Base-by-base conservation (phyloP, 83 land plant species). In the Picea abies region DNA sequence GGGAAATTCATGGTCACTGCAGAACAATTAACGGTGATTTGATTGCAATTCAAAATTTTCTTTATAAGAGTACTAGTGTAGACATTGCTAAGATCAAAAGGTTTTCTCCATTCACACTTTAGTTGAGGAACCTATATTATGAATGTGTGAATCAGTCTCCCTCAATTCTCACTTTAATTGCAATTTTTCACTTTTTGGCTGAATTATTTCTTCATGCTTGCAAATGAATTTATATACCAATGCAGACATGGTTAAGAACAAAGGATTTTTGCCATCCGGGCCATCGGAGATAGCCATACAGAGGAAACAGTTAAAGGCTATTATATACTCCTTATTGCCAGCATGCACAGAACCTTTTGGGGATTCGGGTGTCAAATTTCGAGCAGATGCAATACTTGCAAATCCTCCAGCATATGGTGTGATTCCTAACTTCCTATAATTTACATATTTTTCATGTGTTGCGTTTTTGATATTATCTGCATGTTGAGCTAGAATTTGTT, bases 391-490 rank as follows among this genome's bases (percentile, higher is more conserved):
- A 25, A 91, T 93, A 58, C 89, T 93, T 76, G 94, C 96, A 22
- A 93, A 93, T 82, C 96, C 94, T 25, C 94, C 96, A 65, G 92
- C 94, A 76, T 93, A 93, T 84, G 96, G 96, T 93, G 56, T 41
- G 63, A 37, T 35, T 68, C 32, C 26, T 56, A 56, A 56, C 15
- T 11, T 12, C 15, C 4, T 81, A 73, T 22, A 7, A n/a, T 73
- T 44, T 44, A 4, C 41, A 52, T 73, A 14, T 44, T 73, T 22
- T 4, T 17, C 47, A 73, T 6, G 1, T 47, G 77, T n/a, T 73
- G n/a, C 47, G 0, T 44, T 41, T 73, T 17, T 10, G 11, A 20
- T 72, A 7, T 73, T 73, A 20, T 44, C 77, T n/a, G 22, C 16
- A 44, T 19, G 22, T 44, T 47, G 77, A 44, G 4, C 77, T 44